A percentile compares a stretch with the other conserved stretches of the same genome.
These are phyloP conservation scores for Mayamaea pseudoterrestris DNA, from an alignment of 108 stramenopile genomes.

Conservation along the genomic window DNA sequence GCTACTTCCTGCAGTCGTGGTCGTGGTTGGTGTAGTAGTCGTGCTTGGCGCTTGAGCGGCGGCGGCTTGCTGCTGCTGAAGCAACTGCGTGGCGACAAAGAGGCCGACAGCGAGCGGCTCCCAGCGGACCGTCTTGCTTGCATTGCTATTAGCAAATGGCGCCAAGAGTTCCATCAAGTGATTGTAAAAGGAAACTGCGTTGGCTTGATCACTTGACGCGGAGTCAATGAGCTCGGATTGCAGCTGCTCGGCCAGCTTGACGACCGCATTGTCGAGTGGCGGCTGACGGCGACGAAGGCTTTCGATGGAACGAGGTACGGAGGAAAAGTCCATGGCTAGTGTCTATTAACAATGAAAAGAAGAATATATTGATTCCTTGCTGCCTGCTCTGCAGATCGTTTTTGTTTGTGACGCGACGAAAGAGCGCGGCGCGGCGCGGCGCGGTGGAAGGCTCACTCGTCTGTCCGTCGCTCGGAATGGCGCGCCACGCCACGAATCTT, in stretches of 20 bases:
- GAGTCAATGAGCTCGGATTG: not conserved
- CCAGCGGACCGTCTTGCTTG: constrained; percentile 34
- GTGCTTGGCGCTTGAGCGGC: constrained; percentile 1
- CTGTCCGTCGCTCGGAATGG: too few relatives aligned
- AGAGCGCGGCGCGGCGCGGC: too few relatives aligned
- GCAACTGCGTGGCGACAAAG: constrained; percentile 41
- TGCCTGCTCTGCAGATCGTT: too few relatives aligned
- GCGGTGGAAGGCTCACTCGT: too few relatives aligned
- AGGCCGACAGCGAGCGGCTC: constrained; percentile 75
- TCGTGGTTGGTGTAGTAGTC: constrained; percentile 9
- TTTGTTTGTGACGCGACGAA: too few relatives aligned
- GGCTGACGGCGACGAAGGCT: constrained; percentile 61
- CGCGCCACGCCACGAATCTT: too few relatives aligned
- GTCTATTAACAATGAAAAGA: not conserved
- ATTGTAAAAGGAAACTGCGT: constrained; percentile 6
- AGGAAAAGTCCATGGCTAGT: constrained; percentile 67
- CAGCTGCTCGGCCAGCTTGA: constrained; percentile 28
- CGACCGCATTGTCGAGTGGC: constrained; percentile 37
- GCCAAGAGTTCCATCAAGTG: constrained; percentile 13
- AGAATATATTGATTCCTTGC: not conserved
- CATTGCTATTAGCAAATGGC: not conserved
- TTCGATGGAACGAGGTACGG: constrained; percentile 44
- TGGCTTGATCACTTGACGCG: not conserved
- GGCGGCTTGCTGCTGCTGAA: constrained; percentile 14
- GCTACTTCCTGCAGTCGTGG: constrained; percentile 11